A percentile compares a stretch with the other conserved stretches of the same genome.
Evolutionary conservation across 164 flowering plant species (phyloP).

Genomic region (Vitis cinerea): DNA sequence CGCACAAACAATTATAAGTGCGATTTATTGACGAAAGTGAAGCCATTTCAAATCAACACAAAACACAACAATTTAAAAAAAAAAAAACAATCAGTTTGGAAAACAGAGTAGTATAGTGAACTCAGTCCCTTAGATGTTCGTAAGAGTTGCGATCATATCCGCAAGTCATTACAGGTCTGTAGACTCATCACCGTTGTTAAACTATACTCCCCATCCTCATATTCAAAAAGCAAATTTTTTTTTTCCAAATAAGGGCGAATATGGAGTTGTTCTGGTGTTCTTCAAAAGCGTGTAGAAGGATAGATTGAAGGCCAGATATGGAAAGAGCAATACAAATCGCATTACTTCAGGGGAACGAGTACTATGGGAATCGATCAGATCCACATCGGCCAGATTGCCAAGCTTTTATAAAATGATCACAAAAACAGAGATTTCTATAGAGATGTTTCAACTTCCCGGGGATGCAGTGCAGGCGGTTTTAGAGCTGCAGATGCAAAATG

Average conservation of each 20-base stretch:
- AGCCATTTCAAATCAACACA: slow-evolving; percentile 7
- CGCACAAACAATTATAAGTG: not conserved
- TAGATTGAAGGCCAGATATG: not conserved
- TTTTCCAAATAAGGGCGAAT: not conserved
- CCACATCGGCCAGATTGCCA: slow-evolving; percentile 35
- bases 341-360: slow-evolving; percentile 52
- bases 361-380: slow-evolving; percentile 22
- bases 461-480: not conserved
- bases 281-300: slow-evolving; percentile 10
- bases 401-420: slow-evolving; percentile 8
- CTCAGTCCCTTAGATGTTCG: slow-evolving; percentile 73
- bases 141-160: slow-evolving; percentile 45
- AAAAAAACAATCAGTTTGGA: not conserved
- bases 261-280: slow-evolving; percentile 24
- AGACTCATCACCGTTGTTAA: slow-evolving; percentile 31
- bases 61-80: not conserved
- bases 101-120: not conserved
- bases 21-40: not conserved
- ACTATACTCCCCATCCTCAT: not conserved
- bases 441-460: not conserved
- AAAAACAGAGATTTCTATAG: not conserved
- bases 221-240: not conserved
- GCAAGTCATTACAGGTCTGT: slow-evolving; percentile 55
- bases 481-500: not conserved
- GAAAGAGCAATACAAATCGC: slow-evolving; percentile 24